Base-by-base conservation (phyloP, 768 basidiomycete genomes). In the Tremella yokohamensis region DNA sequence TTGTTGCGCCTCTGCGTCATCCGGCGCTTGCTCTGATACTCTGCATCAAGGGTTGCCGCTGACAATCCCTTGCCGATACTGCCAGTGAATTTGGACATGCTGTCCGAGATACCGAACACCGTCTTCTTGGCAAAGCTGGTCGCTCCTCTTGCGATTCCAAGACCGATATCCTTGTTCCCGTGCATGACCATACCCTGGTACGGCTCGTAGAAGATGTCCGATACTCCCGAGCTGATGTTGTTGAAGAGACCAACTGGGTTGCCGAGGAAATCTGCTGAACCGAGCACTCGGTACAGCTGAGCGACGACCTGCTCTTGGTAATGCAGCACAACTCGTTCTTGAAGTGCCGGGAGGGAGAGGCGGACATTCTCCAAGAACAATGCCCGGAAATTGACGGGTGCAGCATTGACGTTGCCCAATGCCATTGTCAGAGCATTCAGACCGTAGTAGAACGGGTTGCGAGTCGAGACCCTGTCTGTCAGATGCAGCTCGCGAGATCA, bases 91-190 rank as follows among this genome's bases (percentile, higher is more conserved):
- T 97, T 98, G n/a, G 93, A 93, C 73, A 99, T 81, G 72, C 90
- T 94, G 70, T 99, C 94, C 34, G 89, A 88, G 42, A 99, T 75
- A 38, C 96, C 96, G 68, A 98, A 99, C 7, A 98, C 89, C 0
- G 94, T 96, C 80, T 99, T 99, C 81, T 98, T 98, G 54, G 97
- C 88, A 66, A 99, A 93, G 73, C 92, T 97, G 7, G 93, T 91
- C 0, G 94, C 94, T 45, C 96, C 90, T 81, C 96, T 91, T 7
- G 93, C 93, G 57, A 97, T 89, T 19, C 93, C 90, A 58, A 91
- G 86, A 2, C 93, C 96, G 24, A 98, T 78, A 57, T 97, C 94
- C 69, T 85, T 87, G 76, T 93, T 94, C 2, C 94, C 94, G 68
- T 91, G 91, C 84, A 94, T 88, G 56, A 99, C 88, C 26, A 93